Conservation (phyloP, 257 asterid genomes). For the Pogostemon cablin region DNA sequence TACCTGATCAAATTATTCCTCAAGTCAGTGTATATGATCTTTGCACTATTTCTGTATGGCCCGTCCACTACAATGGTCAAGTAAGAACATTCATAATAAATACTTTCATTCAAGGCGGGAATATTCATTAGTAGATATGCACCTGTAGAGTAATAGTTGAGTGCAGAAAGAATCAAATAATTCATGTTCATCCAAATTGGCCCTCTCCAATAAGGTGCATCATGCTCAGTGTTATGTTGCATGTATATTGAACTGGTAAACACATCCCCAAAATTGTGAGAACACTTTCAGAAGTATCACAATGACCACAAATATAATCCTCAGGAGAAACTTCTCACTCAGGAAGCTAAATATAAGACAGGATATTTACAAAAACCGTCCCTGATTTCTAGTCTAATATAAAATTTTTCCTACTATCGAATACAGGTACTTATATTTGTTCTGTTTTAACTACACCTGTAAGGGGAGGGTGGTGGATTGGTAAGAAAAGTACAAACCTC, state of each 20-base stretch:
- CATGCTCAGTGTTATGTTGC: conserved; percentile 96
- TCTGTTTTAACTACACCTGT: background rate
- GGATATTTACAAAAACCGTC: background rate
- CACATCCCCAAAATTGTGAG: conserved; percentile 21
- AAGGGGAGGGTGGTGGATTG: too few relatives aligned
- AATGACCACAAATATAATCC: background rate
- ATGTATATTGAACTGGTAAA: conserved; percentile 76
- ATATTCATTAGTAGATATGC: background rate
- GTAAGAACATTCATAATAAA: background rate
- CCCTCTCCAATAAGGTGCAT: conserved; percentile 99
- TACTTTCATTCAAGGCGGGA: background rate
- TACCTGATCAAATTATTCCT: conserved; percentile 89
- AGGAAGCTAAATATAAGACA: background rate
- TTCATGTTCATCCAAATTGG: conserved; percentile 99
- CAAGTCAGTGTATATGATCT: conserved; percentile 67
- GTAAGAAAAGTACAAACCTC: too few relatives aligned
- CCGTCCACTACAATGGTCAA: conserved; percentile 65
- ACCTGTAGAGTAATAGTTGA: conserved; percentile 86
- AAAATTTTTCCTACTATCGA: background rate
- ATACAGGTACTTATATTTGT: background rate
- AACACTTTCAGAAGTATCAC: background rate
- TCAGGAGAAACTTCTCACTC: conserved; percentile 1
- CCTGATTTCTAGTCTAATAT: background rate
- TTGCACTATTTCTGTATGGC: conserved; percentile 79
- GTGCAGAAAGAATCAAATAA: conserved; percentile 87